Percentiles rank a stretch among this genome's conserved stretches.
phyloP scores from a whole-genome alignment of 1,284 basidiomycete genomes.

The Mycocalia duriaeana region DNA sequence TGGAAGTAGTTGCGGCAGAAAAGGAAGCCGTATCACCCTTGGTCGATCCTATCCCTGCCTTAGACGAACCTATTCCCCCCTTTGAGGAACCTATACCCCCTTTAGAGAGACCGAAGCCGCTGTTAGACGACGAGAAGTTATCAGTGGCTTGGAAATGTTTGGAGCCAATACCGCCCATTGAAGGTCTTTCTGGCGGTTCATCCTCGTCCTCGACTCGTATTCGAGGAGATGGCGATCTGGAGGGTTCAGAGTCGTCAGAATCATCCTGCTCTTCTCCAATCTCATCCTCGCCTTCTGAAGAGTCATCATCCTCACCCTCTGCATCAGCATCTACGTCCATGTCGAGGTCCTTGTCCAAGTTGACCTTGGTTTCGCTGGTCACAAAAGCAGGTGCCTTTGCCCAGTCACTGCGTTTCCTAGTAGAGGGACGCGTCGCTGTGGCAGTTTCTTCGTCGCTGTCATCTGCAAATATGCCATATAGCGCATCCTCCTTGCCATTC shows the following conservation, averaged over 20 bases:
- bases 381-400: conserved; percentile 81
- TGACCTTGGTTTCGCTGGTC: conserved; percentile 49
- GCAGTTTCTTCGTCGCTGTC: conserved; percentile 62
- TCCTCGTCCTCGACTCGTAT: conserved; percentile 47
- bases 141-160: conserved; percentile 12
- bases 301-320: conserved; percentile 36
- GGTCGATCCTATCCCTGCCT: conserved; percentile 42
- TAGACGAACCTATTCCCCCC: conserved; percentile 24
- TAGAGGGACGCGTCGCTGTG: conserved; percentile 25
- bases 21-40: conserved; percentile 3
- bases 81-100: conserved; percentile 31
- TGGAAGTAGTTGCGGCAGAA: conserved; percentile 3
- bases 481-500: conserved; percentile 69
- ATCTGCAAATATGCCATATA: conserved; percentile 82
- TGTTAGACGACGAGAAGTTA: conserved; percentile 22
- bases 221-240: conserved; percentile 49
- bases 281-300: conserved; percentile 27
- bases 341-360: conserved; percentile 39
- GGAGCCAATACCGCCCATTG: conserved; percentile 49
- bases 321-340: conserved; percentile 37
- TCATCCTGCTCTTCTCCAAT: conserved; percentile 28
- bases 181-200: conserved; percentile 25
- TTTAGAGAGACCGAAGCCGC: conserved; percentile 32
- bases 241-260: conserved; percentile 40
- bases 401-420: conserved; percentile 50